These are phyloP conservation scores for Wickerhamiella shivajii DNA, from an alignment of 805 yeast genomes.

Conservation along the genomic window DNA sequence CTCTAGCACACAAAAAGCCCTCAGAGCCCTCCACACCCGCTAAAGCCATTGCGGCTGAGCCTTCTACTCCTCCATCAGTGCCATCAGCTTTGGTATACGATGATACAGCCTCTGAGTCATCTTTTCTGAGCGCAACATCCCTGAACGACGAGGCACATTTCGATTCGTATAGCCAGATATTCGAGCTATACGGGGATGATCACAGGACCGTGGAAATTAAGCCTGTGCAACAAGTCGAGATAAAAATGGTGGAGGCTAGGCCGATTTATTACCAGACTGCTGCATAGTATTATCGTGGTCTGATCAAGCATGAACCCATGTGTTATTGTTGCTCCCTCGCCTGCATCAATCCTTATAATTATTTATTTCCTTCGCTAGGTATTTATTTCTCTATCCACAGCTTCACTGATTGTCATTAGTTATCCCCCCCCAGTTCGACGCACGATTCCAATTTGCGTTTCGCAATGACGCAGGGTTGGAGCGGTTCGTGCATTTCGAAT, in stretches of 20 bases:
- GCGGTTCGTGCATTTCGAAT: no score
- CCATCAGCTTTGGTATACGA: not conserved
- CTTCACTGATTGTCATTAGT: no score
- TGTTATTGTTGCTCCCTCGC: no score
- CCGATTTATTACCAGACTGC: constrained; percentile 3
- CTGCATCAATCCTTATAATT: no score
- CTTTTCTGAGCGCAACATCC: not conserved
- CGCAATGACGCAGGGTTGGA: no score
- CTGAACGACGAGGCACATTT: not conserved
- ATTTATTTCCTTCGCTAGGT: no score
- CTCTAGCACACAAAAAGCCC: no score
- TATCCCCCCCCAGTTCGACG: no score
- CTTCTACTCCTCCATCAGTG: constrained; percentile 1
- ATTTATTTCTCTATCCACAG: no score
- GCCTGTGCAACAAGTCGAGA: constrained; percentile 4
- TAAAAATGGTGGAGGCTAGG: constrained; percentile 1
- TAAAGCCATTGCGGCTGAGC: constrained; percentile 1
- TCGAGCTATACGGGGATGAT: not conserved
- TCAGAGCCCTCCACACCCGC: not conserved
- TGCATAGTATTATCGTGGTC: no score
- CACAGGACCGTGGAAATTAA: not conserved
- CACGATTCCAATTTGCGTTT: no score
- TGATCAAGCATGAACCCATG: no score
- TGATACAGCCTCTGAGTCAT: not conserved
- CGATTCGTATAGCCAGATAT: constrained; percentile 1